Evolutionary conservation across 805 yeast species (phyloP).

Genomic region (Ogataea paraovalis): DNA sequence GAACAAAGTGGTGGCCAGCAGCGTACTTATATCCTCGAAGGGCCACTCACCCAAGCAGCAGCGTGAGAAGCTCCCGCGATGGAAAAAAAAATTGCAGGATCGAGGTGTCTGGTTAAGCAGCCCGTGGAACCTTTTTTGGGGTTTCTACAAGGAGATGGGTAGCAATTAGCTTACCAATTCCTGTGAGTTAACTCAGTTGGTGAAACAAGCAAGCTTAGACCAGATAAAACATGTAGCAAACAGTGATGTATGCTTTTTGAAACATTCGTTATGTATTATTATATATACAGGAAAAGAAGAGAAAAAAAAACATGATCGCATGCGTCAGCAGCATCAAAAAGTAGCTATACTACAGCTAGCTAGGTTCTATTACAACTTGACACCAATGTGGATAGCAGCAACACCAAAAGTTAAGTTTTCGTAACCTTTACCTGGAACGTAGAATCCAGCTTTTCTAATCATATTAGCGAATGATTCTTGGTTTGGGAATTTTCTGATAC

Average conservation of each 20-base stretch:
- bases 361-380: conserved; percentile 70
- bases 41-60: too few species aligned
- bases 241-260: background rate
- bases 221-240: too few species aligned
- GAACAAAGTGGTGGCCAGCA: background rate
- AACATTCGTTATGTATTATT: background rate
- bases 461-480: conserved; percentile 87
- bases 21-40: background rate
- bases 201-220: too few species aligned
- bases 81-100: background rate
- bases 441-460: conserved; percentile 95
- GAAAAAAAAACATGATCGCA: background rate
- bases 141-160: too few species aligned
- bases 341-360: too few species aligned
- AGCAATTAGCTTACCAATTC: too few species aligned
- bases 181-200: too few species aligned
- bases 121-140: background rate
- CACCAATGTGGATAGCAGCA: conserved; percentile 94
- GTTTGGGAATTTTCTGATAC: conserved; percentile 85
- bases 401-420: conserved; percentile 93
- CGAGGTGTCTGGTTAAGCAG: background rate
- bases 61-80: background rate
- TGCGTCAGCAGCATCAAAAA: too few species aligned
- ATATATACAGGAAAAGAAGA: background rate
- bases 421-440: conserved; percentile 85